Evolutionary conservation across 306 rosid species (phyloP).

Genomic region (Trifolium repens): DNA sequence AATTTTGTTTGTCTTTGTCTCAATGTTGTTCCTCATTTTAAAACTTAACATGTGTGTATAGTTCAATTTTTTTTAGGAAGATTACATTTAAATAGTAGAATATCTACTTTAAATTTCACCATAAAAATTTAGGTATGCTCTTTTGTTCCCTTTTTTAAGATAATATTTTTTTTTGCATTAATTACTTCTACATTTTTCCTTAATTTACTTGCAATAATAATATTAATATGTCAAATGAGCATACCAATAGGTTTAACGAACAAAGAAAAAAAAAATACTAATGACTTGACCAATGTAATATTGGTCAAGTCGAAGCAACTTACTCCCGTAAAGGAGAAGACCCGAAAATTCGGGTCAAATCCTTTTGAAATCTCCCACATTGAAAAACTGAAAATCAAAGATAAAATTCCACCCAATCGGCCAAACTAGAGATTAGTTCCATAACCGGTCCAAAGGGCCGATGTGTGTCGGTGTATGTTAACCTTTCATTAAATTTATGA

Average conservation of each 20-base stretch:
- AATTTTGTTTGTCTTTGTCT: not conserved
- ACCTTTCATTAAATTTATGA: not conserved
- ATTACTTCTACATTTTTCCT: not conserved
- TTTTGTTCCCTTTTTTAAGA: not conserved
- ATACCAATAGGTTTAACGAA: not conserved
- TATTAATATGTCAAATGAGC: not conserved
- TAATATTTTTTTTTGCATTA: not conserved
- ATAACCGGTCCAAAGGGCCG: not conserved
- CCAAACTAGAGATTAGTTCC: not conserved
- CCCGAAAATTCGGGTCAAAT: not conserved
- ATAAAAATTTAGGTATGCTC: slow-evolving; percentile 25
- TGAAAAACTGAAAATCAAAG: not conserved
- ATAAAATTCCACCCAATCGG: not conserved
- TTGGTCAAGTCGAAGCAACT: not conserved
- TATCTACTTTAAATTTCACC: not conserved
- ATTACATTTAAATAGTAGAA: slow-evolving; percentile 24
- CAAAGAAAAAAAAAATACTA: not conserved
- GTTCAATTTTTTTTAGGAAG: slow-evolving; percentile 13
- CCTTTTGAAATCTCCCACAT: not conserved
- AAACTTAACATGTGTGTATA: not conserved
- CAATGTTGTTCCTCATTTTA: not conserved
- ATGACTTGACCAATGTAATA: not conserved
- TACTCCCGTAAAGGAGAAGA: not conserved
- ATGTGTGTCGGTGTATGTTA: not conserved
- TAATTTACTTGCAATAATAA: not conserved